Evolutionary conservation across 192 early-diverging fungal species (phyloP).

Genomic region (Podila epigama): DNA sequence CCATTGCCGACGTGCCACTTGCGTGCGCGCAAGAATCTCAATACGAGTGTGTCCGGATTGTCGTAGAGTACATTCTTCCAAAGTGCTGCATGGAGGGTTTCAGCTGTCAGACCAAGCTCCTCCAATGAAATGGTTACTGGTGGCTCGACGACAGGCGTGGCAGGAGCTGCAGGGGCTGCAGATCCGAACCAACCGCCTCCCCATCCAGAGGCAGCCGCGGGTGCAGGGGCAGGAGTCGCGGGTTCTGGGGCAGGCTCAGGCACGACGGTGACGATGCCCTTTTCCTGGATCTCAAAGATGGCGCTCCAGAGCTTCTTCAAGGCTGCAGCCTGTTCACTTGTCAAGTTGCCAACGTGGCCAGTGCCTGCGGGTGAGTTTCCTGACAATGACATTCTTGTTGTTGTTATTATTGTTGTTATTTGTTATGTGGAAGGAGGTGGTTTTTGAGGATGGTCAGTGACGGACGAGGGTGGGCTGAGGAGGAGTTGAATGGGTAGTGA

Average conservation of each 20-base stretch:
- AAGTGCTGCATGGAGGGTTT: neutral
- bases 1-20: slow-evolving; percentile 89
- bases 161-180: slow-evolving; percentile 12
- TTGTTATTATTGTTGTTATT: neutral
- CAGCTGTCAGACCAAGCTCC: slow-evolving; percentile 19
- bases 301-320: slow-evolving; percentile 37
- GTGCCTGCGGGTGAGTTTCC: slow-evolving; percentile 29
- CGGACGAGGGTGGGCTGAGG: too few species aligned
- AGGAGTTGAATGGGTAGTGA: too few species aligned
- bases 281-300: slow-evolving; percentile 20
- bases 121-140: slow-evolving; percentile 20
- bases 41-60: slow-evolving; percentile 65
- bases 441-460: too few species aligned
- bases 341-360: slow-evolving; percentile 39
- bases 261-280: slow-evolving; percentile 23
- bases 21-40: slow-evolving; percentile 88
- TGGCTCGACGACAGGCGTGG: slow-evolving; percentile 23
- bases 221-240: neutral
- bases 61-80: slow-evolving; percentile 31
- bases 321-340: slow-evolving; percentile 25
- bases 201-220: slow-evolving; percentile 9
- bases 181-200: slow-evolving; percentile 31
- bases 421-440: neutral
- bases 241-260: slow-evolving; percentile 8
- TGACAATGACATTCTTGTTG: slow-evolving; percentile 11